phyloP scores from a whole-genome alignment of 2,329 filamentous ascomycete species.

The Lachnellula occidentalis region DNA sequence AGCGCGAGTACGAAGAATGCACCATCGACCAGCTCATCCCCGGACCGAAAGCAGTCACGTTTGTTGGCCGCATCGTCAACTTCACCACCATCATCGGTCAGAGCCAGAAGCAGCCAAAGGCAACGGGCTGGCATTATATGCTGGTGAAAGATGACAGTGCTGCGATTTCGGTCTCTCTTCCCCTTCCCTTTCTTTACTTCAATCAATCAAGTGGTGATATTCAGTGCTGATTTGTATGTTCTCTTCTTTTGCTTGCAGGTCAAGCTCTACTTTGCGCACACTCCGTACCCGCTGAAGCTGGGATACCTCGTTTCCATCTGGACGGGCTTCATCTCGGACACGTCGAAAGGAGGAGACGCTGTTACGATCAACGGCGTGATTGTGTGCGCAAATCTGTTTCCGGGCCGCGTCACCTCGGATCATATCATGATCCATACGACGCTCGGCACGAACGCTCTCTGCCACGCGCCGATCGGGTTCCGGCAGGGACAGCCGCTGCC shows the following conservation, averaged over 20 bases:
- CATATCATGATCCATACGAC: conserved; percentile 50
- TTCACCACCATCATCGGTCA: conserved; percentile 40
- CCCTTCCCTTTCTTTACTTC: neutral
- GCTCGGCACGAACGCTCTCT: conserved; percentile 37
- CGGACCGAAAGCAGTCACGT: conserved; percentile 45
- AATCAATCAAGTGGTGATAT: neutral
- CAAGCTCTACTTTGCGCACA: conserved; percentile 45
- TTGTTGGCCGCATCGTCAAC: conserved; percentile 53
- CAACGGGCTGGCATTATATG: conserved; percentile 47
- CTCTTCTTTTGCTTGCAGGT: conserved; percentile 31
- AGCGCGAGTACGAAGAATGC: conserved; percentile 41
- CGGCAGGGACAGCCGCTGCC: conserved; percentile 33
- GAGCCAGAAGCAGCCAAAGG: conserved; percentile 38
- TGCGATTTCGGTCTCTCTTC: conserved; percentile 42
- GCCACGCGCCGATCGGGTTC: conserved; percentile 43
- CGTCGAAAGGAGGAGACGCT: conserved; percentile 42
- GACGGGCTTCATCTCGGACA: conserved; percentile 47
- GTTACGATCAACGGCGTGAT: conserved; percentile 24
- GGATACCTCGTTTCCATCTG: conserved; percentile 52
- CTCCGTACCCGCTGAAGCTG: conserved; percentile 39
- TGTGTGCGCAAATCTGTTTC: conserved; percentile 52
- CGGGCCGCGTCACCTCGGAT: conserved; percentile 47
- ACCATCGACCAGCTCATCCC: conserved; percentile 43
- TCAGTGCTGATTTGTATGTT: neutral
- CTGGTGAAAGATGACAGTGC: conserved; percentile 52